Conservation (phyloP, 306 rosid species). For the Heteromeles arbutifolia region DNA sequence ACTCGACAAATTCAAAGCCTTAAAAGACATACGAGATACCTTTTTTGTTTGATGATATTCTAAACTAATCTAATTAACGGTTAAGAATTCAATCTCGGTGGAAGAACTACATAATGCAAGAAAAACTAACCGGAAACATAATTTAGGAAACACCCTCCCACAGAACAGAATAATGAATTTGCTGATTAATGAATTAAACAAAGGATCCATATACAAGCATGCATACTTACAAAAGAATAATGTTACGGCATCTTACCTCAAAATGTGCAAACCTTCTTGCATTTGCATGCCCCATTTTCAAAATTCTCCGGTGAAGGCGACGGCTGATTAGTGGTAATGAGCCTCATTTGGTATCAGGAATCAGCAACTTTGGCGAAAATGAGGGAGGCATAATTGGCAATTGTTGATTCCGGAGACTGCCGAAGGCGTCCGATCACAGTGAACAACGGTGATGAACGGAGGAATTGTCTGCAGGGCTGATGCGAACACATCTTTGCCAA, state of each 20-base stretch:
- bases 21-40: no score
- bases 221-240: background rate
- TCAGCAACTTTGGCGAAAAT: conserved; percentile 61
- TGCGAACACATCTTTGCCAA: conserved; percentile 92
- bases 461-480: conserved; percentile 66
- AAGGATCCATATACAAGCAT: background rate
- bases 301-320: background rate
- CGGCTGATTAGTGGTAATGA: background rate
- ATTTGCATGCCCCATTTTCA: background rate
- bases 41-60: no score
- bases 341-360: conserved; percentile 22
- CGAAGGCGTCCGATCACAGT: conserved; percentile 64
- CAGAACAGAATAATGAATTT: background rate
- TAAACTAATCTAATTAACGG: no score
- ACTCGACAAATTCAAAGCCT: no score
- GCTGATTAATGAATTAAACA: background rate
- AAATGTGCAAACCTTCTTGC: background rate
- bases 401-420: conserved; percentile 72
- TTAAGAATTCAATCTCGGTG: no score
- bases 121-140: background rate
- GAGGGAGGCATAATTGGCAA: conserved; percentile 60
- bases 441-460: conserved; percentile 70
- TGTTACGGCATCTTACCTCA: background rate
- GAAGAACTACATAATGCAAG: background rate
- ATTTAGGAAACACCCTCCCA: background rate